These are phyloP conservation scores for Phtheirospermum japonicum DNA, from an alignment of 257 asterid genomes.

Conservation along the genomic window DNA sequence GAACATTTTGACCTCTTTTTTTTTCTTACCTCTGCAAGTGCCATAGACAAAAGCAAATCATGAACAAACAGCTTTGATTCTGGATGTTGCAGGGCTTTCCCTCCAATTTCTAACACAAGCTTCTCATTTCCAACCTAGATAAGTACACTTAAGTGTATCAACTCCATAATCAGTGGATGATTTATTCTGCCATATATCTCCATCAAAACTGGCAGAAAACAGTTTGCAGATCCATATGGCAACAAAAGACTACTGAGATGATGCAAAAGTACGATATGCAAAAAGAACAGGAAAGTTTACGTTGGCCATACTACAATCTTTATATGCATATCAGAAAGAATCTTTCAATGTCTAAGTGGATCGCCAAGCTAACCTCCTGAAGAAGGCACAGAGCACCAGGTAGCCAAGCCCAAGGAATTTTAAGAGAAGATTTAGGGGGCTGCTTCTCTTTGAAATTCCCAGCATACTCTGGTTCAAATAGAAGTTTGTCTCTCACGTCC, in stretches of 20 bases:
- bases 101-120: conserved; percentile 89
- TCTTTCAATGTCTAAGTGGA: conserved; percentile 20
- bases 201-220: conserved; percentile 20
- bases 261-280: conserved; percentile 12
- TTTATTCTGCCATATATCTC: conserved; percentile 12
- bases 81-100: conserved; percentile 70
- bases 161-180: conserved; percentile 23
- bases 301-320: conserved; percentile 14
- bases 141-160: conserved; percentile 35
- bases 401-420: conserved; percentile 89
- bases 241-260: conserved; percentile 19
- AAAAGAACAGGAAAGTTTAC: background rate
- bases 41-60: conserved; percentile 91
- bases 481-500: conserved; percentile 97
- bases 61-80: conserved; percentile 81
- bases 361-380: conserved; percentile 65
- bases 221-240: conserved; percentile 14
- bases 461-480: conserved; percentile 94
- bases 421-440: conserved; percentile 82
- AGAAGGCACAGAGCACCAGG: conserved; percentile 96
- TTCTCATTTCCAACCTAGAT: conserved; percentile 91
- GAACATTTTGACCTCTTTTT: conserved; percentile 43
- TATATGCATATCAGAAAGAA: conserved; percentile 22
- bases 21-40: conserved; percentile 92
- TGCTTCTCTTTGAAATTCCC: conserved; percentile 77